These are phyloP conservation scores for Verbascum thapsus DNA, from an alignment of 257 asterid species.

Conservation along the genomic window DNA sequence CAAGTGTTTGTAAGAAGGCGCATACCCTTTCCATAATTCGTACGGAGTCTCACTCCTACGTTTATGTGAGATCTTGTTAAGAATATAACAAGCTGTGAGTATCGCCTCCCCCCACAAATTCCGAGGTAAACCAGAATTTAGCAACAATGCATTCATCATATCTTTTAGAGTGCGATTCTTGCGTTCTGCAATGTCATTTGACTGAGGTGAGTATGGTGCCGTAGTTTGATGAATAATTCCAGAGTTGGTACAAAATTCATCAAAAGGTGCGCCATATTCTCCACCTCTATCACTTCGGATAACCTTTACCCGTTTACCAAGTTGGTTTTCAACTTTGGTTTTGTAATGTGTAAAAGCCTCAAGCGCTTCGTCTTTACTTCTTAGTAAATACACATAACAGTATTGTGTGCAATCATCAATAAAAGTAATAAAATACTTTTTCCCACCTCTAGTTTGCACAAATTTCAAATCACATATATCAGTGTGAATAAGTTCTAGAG, in stretches of 20 bases:
- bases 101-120: constrained; percentile 9
- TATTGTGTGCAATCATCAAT: neutral
- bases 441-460: constrained; percentile 14
- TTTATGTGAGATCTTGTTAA: neutral
- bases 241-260: neutral
- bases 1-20: neutral
- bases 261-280: neutral
- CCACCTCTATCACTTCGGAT: neutral
- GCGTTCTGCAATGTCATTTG: too few relatives aligned
- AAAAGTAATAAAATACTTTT: neutral
- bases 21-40: neutral
- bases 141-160: neutral
- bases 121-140: neutral
- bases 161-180: neutral
- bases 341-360: too few relatives aligned
- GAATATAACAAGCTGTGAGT: neutral
- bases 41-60: neutral
- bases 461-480: neutral
- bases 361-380: neutral
- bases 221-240: constrained; percentile 14
- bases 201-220: neutral
- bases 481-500: neutral
- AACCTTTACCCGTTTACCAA: too few relatives aligned
- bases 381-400: neutral
- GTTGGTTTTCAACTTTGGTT: too few relatives aligned